Base-by-base conservation (phyloP, 2,329 filamentous ascomycete genomes). In the Fusarium sulawesiense region DNA sequence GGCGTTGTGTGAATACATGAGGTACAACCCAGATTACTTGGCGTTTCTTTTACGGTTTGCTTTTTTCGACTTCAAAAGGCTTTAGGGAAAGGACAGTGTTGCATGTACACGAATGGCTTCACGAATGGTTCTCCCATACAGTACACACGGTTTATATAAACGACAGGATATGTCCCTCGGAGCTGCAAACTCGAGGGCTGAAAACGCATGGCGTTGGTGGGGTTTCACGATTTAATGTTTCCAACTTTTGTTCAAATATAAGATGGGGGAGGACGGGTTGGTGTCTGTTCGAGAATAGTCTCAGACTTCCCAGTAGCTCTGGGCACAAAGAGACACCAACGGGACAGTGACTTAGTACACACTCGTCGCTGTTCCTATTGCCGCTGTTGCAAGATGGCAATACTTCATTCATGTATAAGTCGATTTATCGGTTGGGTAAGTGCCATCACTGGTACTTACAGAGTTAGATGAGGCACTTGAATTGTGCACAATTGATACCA, bases 401-500 rank as follows among this genome's bases (percentile, higher is more conserved):
- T 20, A 47, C 51, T 51, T 45, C 56, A 21, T 68, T 68, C 47
- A 54, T 60, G 44, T 71, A 59, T 48, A 56, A 51, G 44, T 55
- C 42, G 30, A n/a, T 50, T 53, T 21, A 30, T 23, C 23, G 51
- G 45, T 56, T 54, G 57, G 42, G 44, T 47, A 56, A 18, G 46
- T 30, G 30, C 41, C 34, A 41, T 60, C 54, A 34, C 9, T 20
- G 47, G 54, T 44, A 55, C 53, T 54, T 64, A 51, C 29, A 62
- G 54, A 59, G 47, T 60, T 64, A 68, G 63, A 70, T 56, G 45
- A 23, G 48, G 51, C 50, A 60, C 50, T 56, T 46, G 49, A 66
- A 44, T 40, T 63, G 60, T 56, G 47, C 55, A 65, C 67, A 74
- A 75, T 74, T 75, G 72, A 74, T 74, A 74, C 70, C 72, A 74